These are phyloP conservation scores for Arbutus unedo DNA, from an alignment of 148 eudicot genomes.

Conservation along the genomic window DNA sequence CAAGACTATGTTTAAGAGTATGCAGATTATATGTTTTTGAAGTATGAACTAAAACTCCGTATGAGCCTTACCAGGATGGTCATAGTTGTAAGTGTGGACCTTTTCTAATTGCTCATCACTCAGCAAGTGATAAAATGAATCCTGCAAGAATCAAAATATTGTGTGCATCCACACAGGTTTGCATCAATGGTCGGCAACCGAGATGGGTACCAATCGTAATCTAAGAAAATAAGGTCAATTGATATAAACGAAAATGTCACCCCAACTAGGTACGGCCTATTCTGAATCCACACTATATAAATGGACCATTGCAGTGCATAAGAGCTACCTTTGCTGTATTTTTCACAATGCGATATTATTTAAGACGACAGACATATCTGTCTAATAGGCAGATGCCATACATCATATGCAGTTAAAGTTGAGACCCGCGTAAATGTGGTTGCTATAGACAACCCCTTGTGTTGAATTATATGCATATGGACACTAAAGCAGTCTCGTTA, in stretches of 20 bases:
- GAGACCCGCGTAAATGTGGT: too few relatives aligned
- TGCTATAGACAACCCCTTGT: too few relatives aligned
- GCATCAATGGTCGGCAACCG: not conserved
- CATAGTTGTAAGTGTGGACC: slow-evolving; percentile 88
- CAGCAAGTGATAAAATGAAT: slow-evolving; percentile 82
- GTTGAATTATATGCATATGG: too few relatives aligned
- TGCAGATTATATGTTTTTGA: not conserved
- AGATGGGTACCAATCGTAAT: not conserved
- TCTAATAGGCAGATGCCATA: too few relatives aligned
- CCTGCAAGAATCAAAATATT: slow-evolving; percentile 44
- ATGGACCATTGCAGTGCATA: too few relatives aligned
- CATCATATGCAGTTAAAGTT: too few relatives aligned
- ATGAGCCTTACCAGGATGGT: slow-evolving; percentile 76
- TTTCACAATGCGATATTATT: too few relatives aligned
- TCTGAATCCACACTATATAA: too few relatives aligned
- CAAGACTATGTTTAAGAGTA: slow-evolving; percentile 1
- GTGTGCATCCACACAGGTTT: slow-evolving; percentile 5
- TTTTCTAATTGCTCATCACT: slow-evolving; percentile 74
- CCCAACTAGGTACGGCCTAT: not conserved
- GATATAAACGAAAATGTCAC: not conserved
- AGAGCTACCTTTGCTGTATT: too few relatives aligned
- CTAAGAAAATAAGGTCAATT: not conserved
- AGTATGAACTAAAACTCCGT: not conserved
- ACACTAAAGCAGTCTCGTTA: too few relatives aligned
- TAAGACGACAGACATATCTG: too few relatives aligned